Evolutionary conservation across 1,139 yeast genomes (phyloP).

Genomic region (Kodamaea sp.): DNA sequence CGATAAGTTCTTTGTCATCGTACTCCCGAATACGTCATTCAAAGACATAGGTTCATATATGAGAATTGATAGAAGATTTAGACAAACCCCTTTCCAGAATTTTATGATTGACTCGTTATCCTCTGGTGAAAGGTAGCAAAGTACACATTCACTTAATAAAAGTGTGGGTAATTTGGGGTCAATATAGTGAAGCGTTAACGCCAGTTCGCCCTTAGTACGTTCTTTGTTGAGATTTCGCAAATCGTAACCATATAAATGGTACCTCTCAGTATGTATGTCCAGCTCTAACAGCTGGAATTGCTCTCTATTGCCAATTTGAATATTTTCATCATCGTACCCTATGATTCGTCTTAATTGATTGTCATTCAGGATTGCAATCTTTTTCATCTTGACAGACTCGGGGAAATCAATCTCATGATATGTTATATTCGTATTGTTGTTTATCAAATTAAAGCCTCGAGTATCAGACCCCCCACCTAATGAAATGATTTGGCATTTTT

Average conservation of each 20-base stretch:
- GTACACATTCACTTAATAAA: conserved; percentile 82
- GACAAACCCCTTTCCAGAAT: conserved; percentile 32
- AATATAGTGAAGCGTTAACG: conserved; percentile 18
- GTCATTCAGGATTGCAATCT: conserved; percentile 47
- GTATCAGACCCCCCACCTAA: conserved; percentile 98
- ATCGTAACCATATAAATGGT: conserved; percentile 59
- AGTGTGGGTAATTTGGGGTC: conserved; percentile 59
- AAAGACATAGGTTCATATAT: conserved; percentile 87
- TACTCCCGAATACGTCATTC: conserved; percentile 72
- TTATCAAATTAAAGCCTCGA: conserved; percentile 57
- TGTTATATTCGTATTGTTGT: conserved; percentile 25
- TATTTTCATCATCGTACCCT: conserved; percentile 10
- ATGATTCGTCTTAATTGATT: conserved; percentile 21
- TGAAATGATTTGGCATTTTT: conserved; percentile 64
- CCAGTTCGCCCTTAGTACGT: conserved; percentile 5
- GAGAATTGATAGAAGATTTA: conserved; percentile 39
- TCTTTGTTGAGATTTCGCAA: conserved; percentile 36
- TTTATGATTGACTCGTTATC: conserved; percentile 56
- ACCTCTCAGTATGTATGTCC: conserved; percentile 44
- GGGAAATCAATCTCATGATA: conserved; percentile 80
- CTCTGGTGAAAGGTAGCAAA: conserved; percentile 72
- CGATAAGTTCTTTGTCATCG: conserved; percentile 76
- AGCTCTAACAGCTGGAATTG: conserved; percentile 26
- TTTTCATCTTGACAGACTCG: conserved; percentile 61
- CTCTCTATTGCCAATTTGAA: conserved; percentile 20